These are phyloP conservation scores for Talaromyces sp. DNA, from an alignment of 2,329 filamentous ascomycete genomes.

Conservation along the genomic window DNA sequence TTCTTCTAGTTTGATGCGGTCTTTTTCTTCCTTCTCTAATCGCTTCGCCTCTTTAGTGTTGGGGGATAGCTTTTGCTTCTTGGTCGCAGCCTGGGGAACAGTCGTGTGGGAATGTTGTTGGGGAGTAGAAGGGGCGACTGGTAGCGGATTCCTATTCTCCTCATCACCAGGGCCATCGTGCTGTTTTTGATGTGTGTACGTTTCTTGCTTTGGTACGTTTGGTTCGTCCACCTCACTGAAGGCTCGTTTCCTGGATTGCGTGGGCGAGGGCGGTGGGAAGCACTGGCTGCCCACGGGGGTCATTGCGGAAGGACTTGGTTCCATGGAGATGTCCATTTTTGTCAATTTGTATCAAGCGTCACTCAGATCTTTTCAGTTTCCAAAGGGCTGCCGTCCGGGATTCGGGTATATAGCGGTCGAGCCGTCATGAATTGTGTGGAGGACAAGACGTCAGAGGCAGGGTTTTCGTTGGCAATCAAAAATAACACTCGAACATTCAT, in stretches of 20 bases:
- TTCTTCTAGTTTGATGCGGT: conserved; percentile 27
- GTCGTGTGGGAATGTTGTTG: not conserved
- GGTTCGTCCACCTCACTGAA: conserved; percentile 10
- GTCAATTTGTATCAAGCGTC: not conserved
- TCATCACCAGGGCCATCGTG: not conserved
- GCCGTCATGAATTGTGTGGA: not conserved
- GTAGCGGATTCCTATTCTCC: conserved; percentile 8
- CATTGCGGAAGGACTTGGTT: not conserved
- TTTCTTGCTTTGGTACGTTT: not conserved
- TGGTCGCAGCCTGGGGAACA: not conserved
- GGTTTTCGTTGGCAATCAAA: no score
- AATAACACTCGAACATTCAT: not conserved
- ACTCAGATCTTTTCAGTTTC: not conserved
- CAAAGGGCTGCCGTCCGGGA: not conserved
- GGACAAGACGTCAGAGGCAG: not conserved
- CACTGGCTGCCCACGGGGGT: not conserved
- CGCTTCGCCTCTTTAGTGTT: conserved; percentile 3
- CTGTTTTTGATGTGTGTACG: not conserved
- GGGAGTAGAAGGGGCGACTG: not conserved
- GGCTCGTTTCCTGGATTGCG: conserved; percentile 7
- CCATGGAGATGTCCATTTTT: conserved; percentile 10
- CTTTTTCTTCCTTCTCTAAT: conserved; percentile 22
- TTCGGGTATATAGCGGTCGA: not conserved
- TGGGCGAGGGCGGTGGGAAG: not conserved
- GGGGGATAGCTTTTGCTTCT: conserved; percentile 9